Base-by-base conservation (phyloP, 371 early-diverging fungal genomes). In the Mucor ambiguus region DNA sequence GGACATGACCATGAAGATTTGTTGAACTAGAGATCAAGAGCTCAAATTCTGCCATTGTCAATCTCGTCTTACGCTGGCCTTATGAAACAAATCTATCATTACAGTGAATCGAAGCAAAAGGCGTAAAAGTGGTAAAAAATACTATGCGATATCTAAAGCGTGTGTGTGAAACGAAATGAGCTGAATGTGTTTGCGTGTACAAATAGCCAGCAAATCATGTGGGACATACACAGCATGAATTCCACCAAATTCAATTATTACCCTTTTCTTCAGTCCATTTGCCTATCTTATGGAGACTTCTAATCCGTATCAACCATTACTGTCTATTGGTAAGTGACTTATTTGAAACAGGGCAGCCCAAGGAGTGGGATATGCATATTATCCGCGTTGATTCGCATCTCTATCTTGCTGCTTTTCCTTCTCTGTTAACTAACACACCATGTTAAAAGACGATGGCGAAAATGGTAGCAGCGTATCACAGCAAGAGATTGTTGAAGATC, bases 291-390 rank as follows among this genome's bases (percentile, higher is more conserved):
- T 44, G 44, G 29, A 29, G 29, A 41, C 12, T 18, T 28, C 58
- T n/a, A 30, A 60, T n/a, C n/a, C 38, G 16, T 60, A 60, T 44
- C 60, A 60, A 9, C 60, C 60, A 44, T 60, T 60, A n/a, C 16
- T 44, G 9, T 60, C 60, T 28, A 28, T 43, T 37, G 60, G 58
- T 58, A 58, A 37, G 52, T 52, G 18, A 18, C 2, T 18, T 5
- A 41, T 41, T 41, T 41, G 41, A 2, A 41, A 10, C 14, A 14
- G 16, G 14, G 14, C 11, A 14, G 14, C 4, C 12, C 7, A 52
- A 24, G 12, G 12, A 1, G 24, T 11, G 14, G 52, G 49, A 49
- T 9, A 12, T 52, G 52, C 4, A 28, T 28, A 52, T 26, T 26
- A 52, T 52, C 24, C 52, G 28, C 28, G 24, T 52, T 26, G 26